A percentile compares a stretch with the other conserved stretches of the same genome.
These are phyloP conservation scores for Podospora conica DNA, from an alignment of 495 filamentous ascomycete species.

Conservation along the genomic window DNA sequence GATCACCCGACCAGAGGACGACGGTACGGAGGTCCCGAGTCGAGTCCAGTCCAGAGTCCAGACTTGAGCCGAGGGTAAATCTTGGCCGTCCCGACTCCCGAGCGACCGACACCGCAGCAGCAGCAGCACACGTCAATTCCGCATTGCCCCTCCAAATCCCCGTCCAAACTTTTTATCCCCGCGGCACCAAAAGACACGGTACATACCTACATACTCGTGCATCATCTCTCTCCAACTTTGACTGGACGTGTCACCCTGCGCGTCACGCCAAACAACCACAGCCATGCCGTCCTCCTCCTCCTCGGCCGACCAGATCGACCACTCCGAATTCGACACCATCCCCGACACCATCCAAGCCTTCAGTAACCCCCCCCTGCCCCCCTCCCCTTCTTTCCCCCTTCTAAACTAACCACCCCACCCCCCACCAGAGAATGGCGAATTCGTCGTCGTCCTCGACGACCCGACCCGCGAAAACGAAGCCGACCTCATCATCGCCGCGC, in stretches of 20 bases:
- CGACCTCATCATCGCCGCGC: slow-evolving; percentile 91
- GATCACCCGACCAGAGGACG: background rate
- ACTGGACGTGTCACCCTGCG: background rate
- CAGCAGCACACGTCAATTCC: background rate
- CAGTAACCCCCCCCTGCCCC: slow-evolving; percentile 47
- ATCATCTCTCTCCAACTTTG: background rate
- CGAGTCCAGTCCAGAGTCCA: background rate
- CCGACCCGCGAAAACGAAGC: slow-evolving; percentile 93
- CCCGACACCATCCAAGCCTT: slow-evolving; percentile 79
- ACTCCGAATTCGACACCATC: slow-evolving; percentile 70
- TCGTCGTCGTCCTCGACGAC: slow-evolving; percentile 91
- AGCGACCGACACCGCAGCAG: background rate
- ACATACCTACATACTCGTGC: background rate
- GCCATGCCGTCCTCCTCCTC: slow-evolving; percentile 35
- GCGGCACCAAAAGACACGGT: background rate
- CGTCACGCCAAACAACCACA: slow-evolving; percentile 4
- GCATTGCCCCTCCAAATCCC: background rate
- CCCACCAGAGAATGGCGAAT: slow-evolving; percentile 70
- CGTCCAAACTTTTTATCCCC: background rate
- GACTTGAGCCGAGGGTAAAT: background rate
- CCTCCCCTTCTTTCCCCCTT: slow-evolving; percentile 7
- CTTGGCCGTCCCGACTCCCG: background rate
- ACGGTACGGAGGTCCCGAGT: no score
- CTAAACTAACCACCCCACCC: slow-evolving; percentile 4
- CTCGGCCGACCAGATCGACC: slow-evolving; percentile 21